Conservation (phyloP, 331 rosid genomes). For the Stylosanthes scabra region DNA sequence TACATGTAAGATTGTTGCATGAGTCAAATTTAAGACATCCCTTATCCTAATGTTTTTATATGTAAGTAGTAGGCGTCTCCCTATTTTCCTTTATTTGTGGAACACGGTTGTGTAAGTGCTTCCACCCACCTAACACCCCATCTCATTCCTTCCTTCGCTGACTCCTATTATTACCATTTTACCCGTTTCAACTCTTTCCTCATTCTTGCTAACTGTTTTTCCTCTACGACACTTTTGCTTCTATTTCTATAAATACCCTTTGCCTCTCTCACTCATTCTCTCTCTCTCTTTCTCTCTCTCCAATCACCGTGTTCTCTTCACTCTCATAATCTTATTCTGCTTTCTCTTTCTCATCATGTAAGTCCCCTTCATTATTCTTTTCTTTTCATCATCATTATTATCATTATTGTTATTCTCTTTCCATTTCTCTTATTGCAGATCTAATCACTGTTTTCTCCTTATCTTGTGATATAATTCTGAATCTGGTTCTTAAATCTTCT, state of each 20-base stretch:
- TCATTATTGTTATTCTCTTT: neutral
- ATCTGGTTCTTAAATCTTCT: neutral
- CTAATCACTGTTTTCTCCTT: conserved; percentile 32
- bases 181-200: no score
- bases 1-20: no score
- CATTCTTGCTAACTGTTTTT: conserved; percentile 42
- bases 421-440: conserved; percentile 38
- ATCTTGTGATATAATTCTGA: neutral
- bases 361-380: conserved; percentile 5
- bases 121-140: neutral
- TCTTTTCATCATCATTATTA: neutral
- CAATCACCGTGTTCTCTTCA: neutral
- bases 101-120: neutral
- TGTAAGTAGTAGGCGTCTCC: no score
- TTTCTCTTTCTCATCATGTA: conserved; percentile 39
- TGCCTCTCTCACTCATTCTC: neutral
- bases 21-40: no score
- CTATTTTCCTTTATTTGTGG: conserved; percentile 7
- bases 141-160: no score
- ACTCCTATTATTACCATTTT: no score
- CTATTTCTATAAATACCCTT: conserved; percentile 46
- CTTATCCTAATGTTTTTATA: no score
- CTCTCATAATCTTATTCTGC: conserved; percentile 6
- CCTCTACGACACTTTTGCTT: conserved; percentile 41
- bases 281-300: conserved; percentile 3